Evolutionary conservation across 2,329 filamentous ascomycete genomes (phyloP).

Genomic region (Penicillium brasilianum): DNA sequence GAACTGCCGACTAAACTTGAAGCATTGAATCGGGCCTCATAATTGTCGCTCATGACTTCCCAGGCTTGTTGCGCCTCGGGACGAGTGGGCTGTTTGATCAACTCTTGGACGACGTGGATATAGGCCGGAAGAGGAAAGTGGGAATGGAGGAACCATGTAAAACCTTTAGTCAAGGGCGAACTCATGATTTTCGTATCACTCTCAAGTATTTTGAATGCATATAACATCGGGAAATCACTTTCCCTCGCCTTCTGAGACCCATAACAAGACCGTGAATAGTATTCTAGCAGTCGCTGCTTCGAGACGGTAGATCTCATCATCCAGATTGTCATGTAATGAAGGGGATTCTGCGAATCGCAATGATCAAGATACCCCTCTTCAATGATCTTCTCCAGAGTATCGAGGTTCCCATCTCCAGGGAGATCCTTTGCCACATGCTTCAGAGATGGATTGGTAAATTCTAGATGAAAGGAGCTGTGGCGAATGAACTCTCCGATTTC

Average conservation of each 20-base stretch:
- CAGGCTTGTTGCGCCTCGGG: slow-evolving; percentile 47
- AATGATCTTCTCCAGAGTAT: slow-evolving; percentile 39
- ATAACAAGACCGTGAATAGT: slow-evolving; percentile 43
- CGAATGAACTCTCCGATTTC: slow-evolving; percentile 23
- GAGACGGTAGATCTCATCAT: slow-evolving; percentile 52
- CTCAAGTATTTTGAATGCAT: slow-evolving; percentile 49
- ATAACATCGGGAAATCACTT: slow-evolving; percentile 36
- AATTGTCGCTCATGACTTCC: slow-evolving; percentile 55
- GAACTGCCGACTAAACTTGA: slow-evolving; percentile 19
- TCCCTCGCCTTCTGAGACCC: slow-evolving; percentile 34
- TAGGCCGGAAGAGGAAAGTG: slow-evolving; percentile 59
- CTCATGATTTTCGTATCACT: slow-evolving; percentile 53
- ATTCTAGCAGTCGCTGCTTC: slow-evolving; percentile 57
- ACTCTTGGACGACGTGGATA: slow-evolving; percentile 51
- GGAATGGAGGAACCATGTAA: slow-evolving; percentile 49
- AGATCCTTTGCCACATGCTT: slow-evolving; percentile 38
- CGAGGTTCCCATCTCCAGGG: slow-evolving; percentile 38
- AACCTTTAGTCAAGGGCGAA: slow-evolving; percentile 50
- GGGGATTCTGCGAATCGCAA: slow-evolving; percentile 48
- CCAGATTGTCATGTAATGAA: slow-evolving; percentile 58
- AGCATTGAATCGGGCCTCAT: slow-evolving; percentile 39
- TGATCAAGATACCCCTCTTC: slow-evolving; percentile 54
- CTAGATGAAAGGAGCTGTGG: slow-evolving; percentile 46
- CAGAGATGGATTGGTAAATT: slow-evolving; percentile 46
- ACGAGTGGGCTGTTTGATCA: slow-evolving; percentile 45